A percentile compares a stretch with the other conserved stretches of the same genome.
These are phyloP conservation scores for Stephania japonica DNA, from an alignment of 164 flowering plant species.

Conservation along the genomic window DNA sequence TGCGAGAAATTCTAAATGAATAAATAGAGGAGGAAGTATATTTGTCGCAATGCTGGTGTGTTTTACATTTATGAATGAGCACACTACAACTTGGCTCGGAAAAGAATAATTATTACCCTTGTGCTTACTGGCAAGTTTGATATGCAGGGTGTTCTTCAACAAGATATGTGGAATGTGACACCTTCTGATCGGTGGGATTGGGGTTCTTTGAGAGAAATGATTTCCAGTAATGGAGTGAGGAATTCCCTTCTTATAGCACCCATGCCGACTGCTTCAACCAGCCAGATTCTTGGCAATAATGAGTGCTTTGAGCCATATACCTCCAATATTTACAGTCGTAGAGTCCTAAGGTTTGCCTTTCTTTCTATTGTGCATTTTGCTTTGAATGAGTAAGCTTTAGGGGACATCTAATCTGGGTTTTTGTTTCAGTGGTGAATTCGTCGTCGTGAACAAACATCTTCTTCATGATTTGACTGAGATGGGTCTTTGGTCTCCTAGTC, in stretches of 20 bases:
- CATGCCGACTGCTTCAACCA: conserved; percentile 99
- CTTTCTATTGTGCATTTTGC: neutral
- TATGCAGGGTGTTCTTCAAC: conserved; percentile 83
- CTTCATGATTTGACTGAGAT: conserved; percentile 94
- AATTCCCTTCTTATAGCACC: conserved; percentile 95
- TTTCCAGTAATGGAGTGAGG: conserved; percentile 65
- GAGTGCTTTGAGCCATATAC: conserved; percentile 99
- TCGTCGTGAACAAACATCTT: conserved; percentile 96
- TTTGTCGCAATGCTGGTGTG: too few species aligned
- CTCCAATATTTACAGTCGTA: conserved; percentile 88
- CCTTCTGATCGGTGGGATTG: conserved; percentile 90
- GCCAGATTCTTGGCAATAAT: conserved; percentile 97
- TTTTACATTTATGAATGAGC: too few species aligned
- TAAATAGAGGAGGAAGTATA: too few species aligned
- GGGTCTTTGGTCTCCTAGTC: conserved; percentile 87
- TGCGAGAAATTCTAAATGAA: neutral
- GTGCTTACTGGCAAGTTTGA: conserved; percentile 11
- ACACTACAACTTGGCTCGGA: too few species aligned
- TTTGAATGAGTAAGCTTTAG: neutral
- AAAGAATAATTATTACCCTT: neutral
- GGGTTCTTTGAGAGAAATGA: conserved; percentile 58
- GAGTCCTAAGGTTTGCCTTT: conserved; percentile 72
- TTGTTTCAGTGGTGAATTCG: conserved; percentile 85
- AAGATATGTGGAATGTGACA: conserved; percentile 87
- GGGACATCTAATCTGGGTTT: conserved; percentile 1